Conservation (phyloP, 495 filamentous ascomycete species). For the Pyronema domesticum region DNA sequence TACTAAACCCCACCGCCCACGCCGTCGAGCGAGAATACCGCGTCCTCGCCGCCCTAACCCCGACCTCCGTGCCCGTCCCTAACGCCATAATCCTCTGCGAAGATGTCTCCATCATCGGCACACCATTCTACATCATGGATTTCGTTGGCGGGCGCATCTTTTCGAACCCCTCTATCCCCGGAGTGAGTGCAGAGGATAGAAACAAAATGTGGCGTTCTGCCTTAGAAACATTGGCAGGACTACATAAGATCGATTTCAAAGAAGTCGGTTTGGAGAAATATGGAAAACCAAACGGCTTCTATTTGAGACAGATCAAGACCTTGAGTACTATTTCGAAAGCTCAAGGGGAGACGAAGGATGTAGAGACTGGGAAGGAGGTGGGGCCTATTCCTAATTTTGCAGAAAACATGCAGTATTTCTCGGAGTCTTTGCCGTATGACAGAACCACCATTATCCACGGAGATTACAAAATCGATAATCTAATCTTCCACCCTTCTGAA, state of each 20-base stretch:
- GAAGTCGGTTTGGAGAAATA: constrained; percentile 49
- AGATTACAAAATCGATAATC: constrained; percentile 96
- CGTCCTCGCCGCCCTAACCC: constrained; percentile 58
- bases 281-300: constrained; percentile 63
- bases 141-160: constrained; percentile 86
- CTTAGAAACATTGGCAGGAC: constrained; percentile 61
- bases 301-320: constrained; percentile 69
- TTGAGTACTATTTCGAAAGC: constrained; percentile 58
- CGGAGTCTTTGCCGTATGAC: constrained; percentile 54
- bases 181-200: constrained; percentile 46
- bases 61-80: constrained; percentile 71
- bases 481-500: constrained; percentile 82
- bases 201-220: constrained; percentile 74
- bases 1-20: constrained; percentile 84
- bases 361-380: constrained; percentile 56
- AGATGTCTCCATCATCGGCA: constrained; percentile 61
- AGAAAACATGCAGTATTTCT: constrained; percentile 56
- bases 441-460: constrained; percentile 63
- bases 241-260: constrained; percentile 57
- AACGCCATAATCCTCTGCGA: constrained; percentile 72
- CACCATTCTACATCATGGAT: constrained; percentile 91
- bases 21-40: constrained; percentile 89
- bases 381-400: constrained; percentile 68
- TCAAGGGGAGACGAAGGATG: constrained; percentile 57
- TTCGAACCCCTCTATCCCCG: constrained; percentile 69